phyloP scores from a whole-genome alignment of 2,329 filamentous ascomycete species.

The Graphilbum fragrans region DNA sequence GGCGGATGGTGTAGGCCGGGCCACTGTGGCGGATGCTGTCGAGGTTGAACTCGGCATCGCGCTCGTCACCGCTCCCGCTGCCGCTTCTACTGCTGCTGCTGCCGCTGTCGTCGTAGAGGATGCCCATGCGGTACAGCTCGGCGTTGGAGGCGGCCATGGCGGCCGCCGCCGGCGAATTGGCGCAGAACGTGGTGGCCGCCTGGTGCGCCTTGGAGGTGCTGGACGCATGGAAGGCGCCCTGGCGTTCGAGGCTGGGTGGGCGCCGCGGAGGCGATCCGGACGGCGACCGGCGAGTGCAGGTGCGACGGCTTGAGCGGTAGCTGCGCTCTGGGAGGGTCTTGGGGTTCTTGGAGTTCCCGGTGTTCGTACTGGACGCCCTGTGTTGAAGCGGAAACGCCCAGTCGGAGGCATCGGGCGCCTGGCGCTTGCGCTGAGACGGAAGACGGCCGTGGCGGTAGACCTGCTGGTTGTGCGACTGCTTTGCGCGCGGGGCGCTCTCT shows the following conservation, averaged over 20 bases:
- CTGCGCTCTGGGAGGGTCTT: neutral
- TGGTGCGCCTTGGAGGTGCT: slow-evolving; percentile 20
- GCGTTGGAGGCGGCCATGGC: slow-evolving; percentile 17
- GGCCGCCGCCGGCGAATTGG: too few relatives aligned
- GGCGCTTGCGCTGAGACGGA: too few relatives aligned
- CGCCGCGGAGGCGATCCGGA: slow-evolving; percentile 13
- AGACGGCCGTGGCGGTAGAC: too few relatives aligned
- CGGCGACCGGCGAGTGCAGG: too few relatives aligned
- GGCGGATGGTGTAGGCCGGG: slow-evolving; percentile 22
- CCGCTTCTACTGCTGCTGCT: neutral
- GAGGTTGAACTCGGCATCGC: slow-evolving; percentile 23
- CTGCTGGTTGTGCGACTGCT: too few relatives aligned
- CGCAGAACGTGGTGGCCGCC: slow-evolving; percentile 1
- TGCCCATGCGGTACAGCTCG: slow-evolving; percentile 29
- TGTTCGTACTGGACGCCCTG: too few relatives aligned
- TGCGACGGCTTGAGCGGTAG: neutral
- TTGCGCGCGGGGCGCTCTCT: too few relatives aligned
- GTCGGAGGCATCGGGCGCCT: too few relatives aligned
- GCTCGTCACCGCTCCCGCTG: neutral
- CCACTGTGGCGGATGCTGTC: slow-evolving; percentile 25
- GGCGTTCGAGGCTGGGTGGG: slow-evolving; percentile 29
- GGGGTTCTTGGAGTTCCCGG: neutral
- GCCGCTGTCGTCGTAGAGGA: slow-evolving; percentile 29
- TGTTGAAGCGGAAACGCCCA: too few relatives aligned
- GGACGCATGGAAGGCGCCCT: slow-evolving; percentile 32